phyloP scores from a whole-genome alignment of 495 filamentous ascomycete species.

The Evernia prunastri region DNA sequence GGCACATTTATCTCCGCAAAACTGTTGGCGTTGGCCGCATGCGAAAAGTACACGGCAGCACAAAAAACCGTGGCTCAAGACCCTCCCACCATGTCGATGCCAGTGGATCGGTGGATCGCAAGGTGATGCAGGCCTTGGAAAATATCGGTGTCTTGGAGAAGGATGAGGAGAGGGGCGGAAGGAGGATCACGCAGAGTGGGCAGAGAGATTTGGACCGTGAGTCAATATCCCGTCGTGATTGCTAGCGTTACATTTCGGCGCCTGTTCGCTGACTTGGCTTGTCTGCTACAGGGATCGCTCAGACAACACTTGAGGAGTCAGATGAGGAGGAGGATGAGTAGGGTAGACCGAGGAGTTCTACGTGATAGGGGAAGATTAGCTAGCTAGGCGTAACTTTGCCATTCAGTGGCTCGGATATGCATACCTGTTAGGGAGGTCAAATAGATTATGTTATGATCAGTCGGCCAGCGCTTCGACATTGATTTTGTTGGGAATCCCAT shows the following conservation, averaged over 20 bases:
- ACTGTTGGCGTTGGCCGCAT: slow-evolving; percentile 94
- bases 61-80: slow-evolving; percentile 92
- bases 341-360: background rate
- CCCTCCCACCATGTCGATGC: slow-evolving; percentile 95
- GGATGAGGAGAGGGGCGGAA: slow-evolving; percentile 95
- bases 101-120: slow-evolving; percentile 89
- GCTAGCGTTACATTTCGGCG: background rate
- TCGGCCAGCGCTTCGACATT: background rate
- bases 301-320: slow-evolving; percentile 64
- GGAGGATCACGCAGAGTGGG: slow-evolving; percentile 91
- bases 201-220: slow-evolving; percentile 97
- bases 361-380: background rate
- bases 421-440: background rate
- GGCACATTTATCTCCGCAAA: slow-evolving; percentile 98
- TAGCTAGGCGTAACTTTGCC: background rate
- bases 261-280: background rate
- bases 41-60: slow-evolving; percentile 84
- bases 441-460: background rate
- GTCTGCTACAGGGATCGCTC: slow-evolving; percentile 50
- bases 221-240: slow-evolving; percentile 1
- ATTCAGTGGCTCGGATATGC: slow-evolving; percentile 1
- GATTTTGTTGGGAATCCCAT: background rate
- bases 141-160: slow-evolving; percentile 97
- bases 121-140: slow-evolving; percentile 92
- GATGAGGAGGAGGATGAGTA: slow-evolving; percentile 57